Percentiles rank a stretch among this genome's conserved stretches.
Evolutionary conservation across 495 filamentous ascomycete genomes (phyloP).

Genomic region (Tuber aestivum): DNA sequence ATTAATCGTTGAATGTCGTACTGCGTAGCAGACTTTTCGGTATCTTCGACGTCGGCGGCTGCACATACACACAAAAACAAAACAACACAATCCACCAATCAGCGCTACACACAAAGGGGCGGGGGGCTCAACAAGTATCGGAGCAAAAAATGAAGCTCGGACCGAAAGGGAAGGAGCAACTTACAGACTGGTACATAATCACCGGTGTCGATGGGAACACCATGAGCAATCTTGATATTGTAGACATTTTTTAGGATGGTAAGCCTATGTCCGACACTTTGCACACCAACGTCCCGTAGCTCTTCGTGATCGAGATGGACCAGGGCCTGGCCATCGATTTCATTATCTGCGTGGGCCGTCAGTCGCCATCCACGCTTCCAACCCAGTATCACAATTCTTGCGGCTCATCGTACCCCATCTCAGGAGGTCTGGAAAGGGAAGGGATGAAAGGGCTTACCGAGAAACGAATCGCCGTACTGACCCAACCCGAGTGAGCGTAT

Average conservation of each 20-base stretch:
- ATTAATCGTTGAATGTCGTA: conserved; percentile 87
- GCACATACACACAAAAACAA: conserved; percentile 13
- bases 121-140: conserved; percentile 7
- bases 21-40: conserved; percentile 77
- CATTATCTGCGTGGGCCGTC: conserved; percentile 61
- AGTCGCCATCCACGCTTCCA: conserved; percentile 16
- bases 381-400: conserved; percentile 5
- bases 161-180: conserved; percentile 42
- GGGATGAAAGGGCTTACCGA: conserved; percentile 44
- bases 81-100: conserved; percentile 23
- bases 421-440: conserved; percentile 30
- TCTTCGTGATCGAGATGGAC: conserved; percentile 86
- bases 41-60: conserved; percentile 84
- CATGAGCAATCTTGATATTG: conserved; percentile 86
- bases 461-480: conserved; percentile 75
- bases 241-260: conserved; percentile 93
- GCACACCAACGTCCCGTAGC: conserved; percentile 86
- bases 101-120: conserved; percentile 19
- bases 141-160: conserved; percentile 15
- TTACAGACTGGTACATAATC: conserved; percentile 91
- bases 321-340: conserved; percentile 85
- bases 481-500: conserved; percentile 69
- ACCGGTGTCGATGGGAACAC: conserved; percentile 81
- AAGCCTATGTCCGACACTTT: conserved; percentile 85
- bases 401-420: conserved; percentile 28